Base-by-base conservation (phyloP, 83 land plant genomes). In the Diphasiastrum complanatum region DNA sequence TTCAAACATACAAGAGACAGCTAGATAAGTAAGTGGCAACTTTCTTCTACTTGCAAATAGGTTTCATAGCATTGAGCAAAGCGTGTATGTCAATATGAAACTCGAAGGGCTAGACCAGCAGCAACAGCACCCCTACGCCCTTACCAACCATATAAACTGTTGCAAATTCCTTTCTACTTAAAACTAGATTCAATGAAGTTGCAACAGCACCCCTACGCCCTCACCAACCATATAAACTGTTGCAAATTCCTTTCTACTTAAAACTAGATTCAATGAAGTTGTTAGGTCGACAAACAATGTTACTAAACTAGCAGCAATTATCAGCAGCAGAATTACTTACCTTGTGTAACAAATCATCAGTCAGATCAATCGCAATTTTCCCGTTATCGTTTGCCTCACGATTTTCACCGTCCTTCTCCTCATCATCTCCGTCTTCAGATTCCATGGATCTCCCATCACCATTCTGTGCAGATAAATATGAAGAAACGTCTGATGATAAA, bases 281-380 rank as follows among this genome's bases (percentile, higher is more conserved):
- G n/a, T n/a, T n/a, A n/a, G n/a, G n/a, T n/a, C n/a, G n/a, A n/a
- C n/a, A n/a, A n/a, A 53, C 22, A 8, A 19, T 2, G 33, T 30
- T 14, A 20, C 1, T 24, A 35, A 30, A 16, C 33, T 18, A 35
- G 1, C 33, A 51, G 63, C 19, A 30, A 5, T 37, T 2, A n/a
- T 23, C 30, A n/a, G 11, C 40, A 25, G 35, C 25, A 25, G 36
- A n/a, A 30, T 35, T 45, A 12, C 16, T 22, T 77, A 93, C 99
- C 92, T 86, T 84, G 70, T 83, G 99, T 65, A 93, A 63, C 26
- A 93, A 67, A 69, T 93, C 99, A 58, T 93, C 99, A 3, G 91
- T 81, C 22, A 93, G 83, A 78, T 93, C 97, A 88, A 93, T 86
- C 27, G 74, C 71, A 43, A 66, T 57, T 51, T 74, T 79, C 4